phyloP scores from a whole-genome alignment of 1,284 basidiomycete species.

The Malassezia yamatoensis region DNA sequence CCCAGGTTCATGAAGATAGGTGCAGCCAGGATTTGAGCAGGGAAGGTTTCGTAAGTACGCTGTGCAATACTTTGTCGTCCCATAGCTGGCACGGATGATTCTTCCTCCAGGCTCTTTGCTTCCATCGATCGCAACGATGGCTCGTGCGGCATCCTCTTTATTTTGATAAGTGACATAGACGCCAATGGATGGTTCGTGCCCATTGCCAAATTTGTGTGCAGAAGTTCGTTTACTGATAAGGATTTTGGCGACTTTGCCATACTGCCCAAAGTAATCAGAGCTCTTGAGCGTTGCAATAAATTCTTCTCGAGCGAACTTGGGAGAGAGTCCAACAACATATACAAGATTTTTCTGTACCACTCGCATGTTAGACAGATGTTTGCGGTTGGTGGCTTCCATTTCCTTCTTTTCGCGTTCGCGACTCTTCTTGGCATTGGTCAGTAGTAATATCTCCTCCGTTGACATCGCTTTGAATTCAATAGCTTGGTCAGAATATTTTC shows the following conservation, averaged over 20 bases:
- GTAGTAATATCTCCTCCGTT: constrained; percentile 90
- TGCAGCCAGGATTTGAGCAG: constrained; percentile 80
- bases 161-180: constrained; percentile 93
- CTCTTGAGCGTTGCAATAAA: constrained; percentile 86
- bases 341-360: constrained; percentile 95
- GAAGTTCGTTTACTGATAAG: constrained; percentile 79
- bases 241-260: constrained; percentile 94
- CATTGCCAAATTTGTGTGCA: constrained; percentile 54
- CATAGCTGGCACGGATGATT: constrained; percentile 74
- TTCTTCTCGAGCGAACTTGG: constrained; percentile 90
- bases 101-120: constrained; percentile 52
- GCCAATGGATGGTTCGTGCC: constrained; percentile 64
- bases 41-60: constrained; percentile 75
- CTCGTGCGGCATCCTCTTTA: constrained; percentile 85
- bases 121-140: constrained; percentile 86
- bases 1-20: constrained; percentile 93
- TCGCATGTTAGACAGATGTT: constrained; percentile 81
- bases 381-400: constrained; percentile 72
- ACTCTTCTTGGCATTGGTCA: constrained; percentile 91
- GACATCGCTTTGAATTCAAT: constrained; percentile 94
- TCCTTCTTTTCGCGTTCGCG: constrained; percentile 93
- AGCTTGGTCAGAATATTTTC: constrained; percentile 81
- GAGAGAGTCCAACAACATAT: constrained; percentile 85
- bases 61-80: constrained; percentile 97
- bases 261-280: constrained; percentile 95